Evolutionary conservation across 495 filamentous ascomycete genomes (phyloP).

Genomic region (Aspergillus hancockii): DNA sequence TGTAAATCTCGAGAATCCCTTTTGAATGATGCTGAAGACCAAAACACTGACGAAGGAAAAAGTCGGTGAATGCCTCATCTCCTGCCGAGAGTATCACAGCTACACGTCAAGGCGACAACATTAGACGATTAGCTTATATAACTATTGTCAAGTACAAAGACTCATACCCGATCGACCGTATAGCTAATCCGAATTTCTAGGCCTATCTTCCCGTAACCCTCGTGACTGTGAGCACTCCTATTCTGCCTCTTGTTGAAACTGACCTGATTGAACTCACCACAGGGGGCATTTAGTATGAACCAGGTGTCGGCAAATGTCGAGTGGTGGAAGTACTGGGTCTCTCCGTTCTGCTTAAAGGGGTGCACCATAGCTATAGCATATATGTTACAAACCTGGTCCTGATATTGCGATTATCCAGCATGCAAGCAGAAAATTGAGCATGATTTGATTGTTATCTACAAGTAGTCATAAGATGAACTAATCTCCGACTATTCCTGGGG

Average conservation of each 20-base stretch:
- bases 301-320: constrained; percentile 15
- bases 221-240: constrained; percentile 17
- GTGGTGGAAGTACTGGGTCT: constrained; percentile 24
- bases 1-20: constrained; percentile 4
- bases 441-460: constrained; percentile 8
- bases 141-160: constrained; percentile 15
- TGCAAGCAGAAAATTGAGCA: constrained; percentile 1
- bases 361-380: constrained; percentile 9
- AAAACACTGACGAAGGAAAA: not conserved
- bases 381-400: constrained; percentile 2
- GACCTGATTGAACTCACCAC: constrained; percentile 2
- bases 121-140: constrained; percentile 20
- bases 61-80: constrained; percentile 25
- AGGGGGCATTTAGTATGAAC: constrained; percentile 24
- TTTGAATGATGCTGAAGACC: not conserved
- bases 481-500: too few relatives aligned
- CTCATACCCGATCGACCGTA: not conserved
- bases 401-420: not conserved
- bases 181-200: constrained; percentile 3
- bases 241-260: not conserved
- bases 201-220: constrained; percentile 19
- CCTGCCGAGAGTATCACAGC: constrained; percentile 21
- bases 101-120: constrained; percentile 23
- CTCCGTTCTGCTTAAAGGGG: constrained; percentile 12
- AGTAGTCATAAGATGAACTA: too few relatives aligned